Percentiles rank a stretch among this genome's conserved stretches.
Conservation (phyloP, 176 grass and related monocot species). For the Tillandsia leiboldiana region DNA sequence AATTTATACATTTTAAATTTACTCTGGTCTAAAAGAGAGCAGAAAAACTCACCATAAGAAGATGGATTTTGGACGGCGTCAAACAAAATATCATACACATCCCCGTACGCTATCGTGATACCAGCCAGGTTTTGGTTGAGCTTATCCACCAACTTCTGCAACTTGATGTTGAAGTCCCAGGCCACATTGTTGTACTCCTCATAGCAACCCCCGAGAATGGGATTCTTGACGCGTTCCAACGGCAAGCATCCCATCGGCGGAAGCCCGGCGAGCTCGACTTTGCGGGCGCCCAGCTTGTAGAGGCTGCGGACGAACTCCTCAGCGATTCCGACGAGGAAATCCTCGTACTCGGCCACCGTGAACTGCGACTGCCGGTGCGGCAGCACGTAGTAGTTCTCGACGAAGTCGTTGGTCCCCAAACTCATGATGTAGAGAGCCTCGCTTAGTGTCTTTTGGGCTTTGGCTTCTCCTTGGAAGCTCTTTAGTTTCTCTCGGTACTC, state of each 20-base stretch:
- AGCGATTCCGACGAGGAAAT: constrained; percentile 29
- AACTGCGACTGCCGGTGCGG: constrained; percentile 18
- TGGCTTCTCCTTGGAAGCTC: constrained; percentile 10
- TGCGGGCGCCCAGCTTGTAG: constrained; percentile 39
- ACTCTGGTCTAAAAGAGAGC: not conserved
- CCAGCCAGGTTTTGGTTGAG: constrained; percentile 27
- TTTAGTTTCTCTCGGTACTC: constrained; percentile 34
- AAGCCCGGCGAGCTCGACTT: constrained; percentile 36
- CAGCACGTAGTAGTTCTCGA: constrained; percentile 30
- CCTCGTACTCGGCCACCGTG: constrained; percentile 29
- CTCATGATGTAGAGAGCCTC: constrained; percentile 47
- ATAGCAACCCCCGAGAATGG: constrained; percentile 11
- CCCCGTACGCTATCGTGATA: constrained; percentile 15
- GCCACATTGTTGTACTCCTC: constrained; percentile 47
- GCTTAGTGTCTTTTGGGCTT: constrained; percentile 21
- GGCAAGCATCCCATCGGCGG: constrained; percentile 50
- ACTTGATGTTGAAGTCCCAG: constrained; percentile 22
- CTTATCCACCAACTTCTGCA: constrained; percentile 12
- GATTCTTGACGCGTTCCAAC: constrained; percentile 20
- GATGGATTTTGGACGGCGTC: constrained; percentile 19
- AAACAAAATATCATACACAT: constrained; percentile 18
- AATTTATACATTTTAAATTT: no score
- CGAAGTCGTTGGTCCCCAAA: constrained; percentile 69
- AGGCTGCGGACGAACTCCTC: constrained; percentile 17
- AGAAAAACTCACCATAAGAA: constrained; percentile 27